Percentiles rank a stretch among this genome's conserved stretches.
Evolutionary conservation across 1,139 yeast species (phyloP).

Genomic region (Lodderomyces margitis): DNA sequence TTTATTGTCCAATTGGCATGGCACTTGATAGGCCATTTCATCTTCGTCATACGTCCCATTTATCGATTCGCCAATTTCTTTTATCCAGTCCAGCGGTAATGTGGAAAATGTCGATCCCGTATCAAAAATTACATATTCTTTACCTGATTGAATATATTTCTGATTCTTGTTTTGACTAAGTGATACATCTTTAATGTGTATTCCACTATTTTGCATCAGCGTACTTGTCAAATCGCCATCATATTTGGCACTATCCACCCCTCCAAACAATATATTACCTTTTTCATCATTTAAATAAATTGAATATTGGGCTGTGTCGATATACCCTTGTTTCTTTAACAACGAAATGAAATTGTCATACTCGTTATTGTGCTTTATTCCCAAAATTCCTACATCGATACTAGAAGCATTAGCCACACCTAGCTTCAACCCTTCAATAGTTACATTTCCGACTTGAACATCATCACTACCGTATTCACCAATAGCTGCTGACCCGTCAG

Average conservation of each 20-base stretch:
- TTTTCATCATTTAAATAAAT: slow-evolving; percentile 41
- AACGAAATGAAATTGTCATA: slow-evolving; percentile 27
- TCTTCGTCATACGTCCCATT: slow-evolving; percentile 17
- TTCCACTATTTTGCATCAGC: slow-evolving; percentile 16
- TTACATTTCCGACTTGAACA: slow-evolving; percentile 16
- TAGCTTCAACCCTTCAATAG: slow-evolving; percentile 42
- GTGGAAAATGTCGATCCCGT: slow-evolving; percentile 66
- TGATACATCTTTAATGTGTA: slow-evolving; percentile 3
- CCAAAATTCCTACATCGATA: slow-evolving; percentile 46
- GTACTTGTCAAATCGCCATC: slow-evolving; percentile 40
- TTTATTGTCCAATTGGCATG: slow-evolving; percentile 9
- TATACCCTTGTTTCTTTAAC: slow-evolving; percentile 41
- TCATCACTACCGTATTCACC: slow-evolving; percentile 67
- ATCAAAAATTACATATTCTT: slow-evolving; percentile 39
- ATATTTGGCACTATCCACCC: slow-evolving; percentile 52
- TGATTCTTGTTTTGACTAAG: not conserved
- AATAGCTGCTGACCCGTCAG: slow-evolving; percentile 33
- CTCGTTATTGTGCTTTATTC: slow-evolving; percentile 30
- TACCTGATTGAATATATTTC: not conserved
- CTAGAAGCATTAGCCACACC: slow-evolving; percentile 48
- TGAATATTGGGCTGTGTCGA: slow-evolving; percentile 50
- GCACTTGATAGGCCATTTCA: slow-evolving; percentile 19
- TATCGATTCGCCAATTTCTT: slow-evolving; percentile 33
- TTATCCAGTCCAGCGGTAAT: slow-evolving; percentile 44
- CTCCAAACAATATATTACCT: slow-evolving; percentile 58